Evolutionary conservation across 805 yeast species (phyloP), one percentile per base, ranked within the genome.

Genomic region (Millerozyma miso): DNA sequence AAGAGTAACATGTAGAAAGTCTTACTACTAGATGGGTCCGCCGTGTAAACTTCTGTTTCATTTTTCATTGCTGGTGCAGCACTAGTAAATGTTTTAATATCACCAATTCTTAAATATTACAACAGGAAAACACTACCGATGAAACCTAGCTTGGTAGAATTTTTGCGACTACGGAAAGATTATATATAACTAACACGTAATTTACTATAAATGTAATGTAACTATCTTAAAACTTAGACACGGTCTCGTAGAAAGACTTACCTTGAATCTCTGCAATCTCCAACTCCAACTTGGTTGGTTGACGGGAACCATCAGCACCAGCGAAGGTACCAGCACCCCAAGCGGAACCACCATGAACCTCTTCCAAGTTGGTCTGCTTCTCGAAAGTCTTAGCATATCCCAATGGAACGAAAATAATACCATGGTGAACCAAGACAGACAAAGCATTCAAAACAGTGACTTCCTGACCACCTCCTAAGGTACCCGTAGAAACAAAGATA

Each of bases 281-380:
- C 63, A 78, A 69, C 70, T 87, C 95, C 49, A 79, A 65, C 40
- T 68, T 77, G 43, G 80, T 59, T 36, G 89, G 85, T 50, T 61
- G 64, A 72, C 91, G 81, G 34, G 88, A 76, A 53, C 95, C 95
- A 57, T 83, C 88, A 18, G 79, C 68, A 50, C 84, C 91, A 31
- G 95, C 88, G 51, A 76, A 73, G 44, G 86, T 70, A 58, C 91
- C 93, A 35, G 95, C 88, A 65, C 95, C 95, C 85, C 88, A 88
- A 41, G 95, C 78, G 42, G 90, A 79, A 54, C 85, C 83, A 55
- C 95, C 95, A 59, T 83, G 90, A 43, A 76, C 73, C 67, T 83
- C 90, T 16, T 71, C 74, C 44, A 83, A 57, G 62, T 74, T 74
- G 50, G 77, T 53, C 53, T 81, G 62, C 45, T 76, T 75, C 39